These are phyloP conservation scores for Glomus cerebriforme DNA, from an alignment of 192 early-diverging fungal species.

Conservation along the genomic window DNA sequence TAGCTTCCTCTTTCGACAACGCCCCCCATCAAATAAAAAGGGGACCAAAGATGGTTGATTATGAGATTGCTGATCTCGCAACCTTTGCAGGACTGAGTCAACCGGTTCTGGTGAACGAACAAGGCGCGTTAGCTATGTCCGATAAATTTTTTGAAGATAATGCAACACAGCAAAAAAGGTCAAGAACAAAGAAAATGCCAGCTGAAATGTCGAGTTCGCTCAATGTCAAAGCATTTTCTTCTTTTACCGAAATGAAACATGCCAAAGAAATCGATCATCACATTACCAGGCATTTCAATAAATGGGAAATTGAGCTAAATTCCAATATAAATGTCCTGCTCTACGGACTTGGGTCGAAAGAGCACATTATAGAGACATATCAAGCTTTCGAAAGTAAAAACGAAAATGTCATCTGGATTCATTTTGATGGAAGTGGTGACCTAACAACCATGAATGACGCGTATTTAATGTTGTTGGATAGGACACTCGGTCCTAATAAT, in stretches of 20 bases:
- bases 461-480: background rate
- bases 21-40: background rate
- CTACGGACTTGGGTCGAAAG: background rate
- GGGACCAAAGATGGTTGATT: background rate
- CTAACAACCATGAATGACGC: background rate
- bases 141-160: background rate
- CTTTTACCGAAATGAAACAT: background rate
- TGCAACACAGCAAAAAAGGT: background rate
- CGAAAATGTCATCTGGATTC: background rate
- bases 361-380: background rate
- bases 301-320: background rate
- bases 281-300: background rate
- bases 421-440: background rate
- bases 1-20: background rate
- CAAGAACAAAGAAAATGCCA: background rate
- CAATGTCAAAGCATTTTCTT: background rate
- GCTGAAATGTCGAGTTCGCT: background rate
- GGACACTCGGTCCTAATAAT: background rate
- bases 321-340: background rate
- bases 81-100: background rate
- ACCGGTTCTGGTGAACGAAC: background rate
- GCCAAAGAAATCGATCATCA: background rate
- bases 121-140: background rate
- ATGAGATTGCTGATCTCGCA: background rate
- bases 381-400: background rate